Evolutionary conservation across 352 stramenopile genomes (phyloP).

Genomic region (Phytopythium kandeliae): DNA sequence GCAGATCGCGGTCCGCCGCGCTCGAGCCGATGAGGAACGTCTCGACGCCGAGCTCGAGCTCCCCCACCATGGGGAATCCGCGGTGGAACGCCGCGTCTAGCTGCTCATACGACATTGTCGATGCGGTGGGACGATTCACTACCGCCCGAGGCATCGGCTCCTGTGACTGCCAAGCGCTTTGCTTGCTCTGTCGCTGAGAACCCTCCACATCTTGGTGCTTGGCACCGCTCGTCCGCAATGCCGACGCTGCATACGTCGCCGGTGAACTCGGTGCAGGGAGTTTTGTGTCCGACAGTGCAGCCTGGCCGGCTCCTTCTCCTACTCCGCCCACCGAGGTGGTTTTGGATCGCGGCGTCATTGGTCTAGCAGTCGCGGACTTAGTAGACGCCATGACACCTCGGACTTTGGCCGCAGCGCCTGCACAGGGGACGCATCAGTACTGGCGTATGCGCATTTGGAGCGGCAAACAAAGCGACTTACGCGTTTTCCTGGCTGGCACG

Average conservation of each 20-base stretch:
- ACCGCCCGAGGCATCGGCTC: neutral
- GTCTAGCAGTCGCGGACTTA: neutral
- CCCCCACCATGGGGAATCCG: conserved; percentile 62
- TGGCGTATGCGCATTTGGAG: too few relatives aligned
- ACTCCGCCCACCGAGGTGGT: too few relatives aligned
- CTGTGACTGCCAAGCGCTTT: neutral
- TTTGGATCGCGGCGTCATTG: neutral
- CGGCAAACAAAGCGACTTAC: neutral
- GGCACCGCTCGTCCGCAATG: neutral
- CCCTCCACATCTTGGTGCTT: neutral
- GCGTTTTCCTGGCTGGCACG: neutral
- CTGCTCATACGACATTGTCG: conserved; percentile 32
- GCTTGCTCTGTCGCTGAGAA: neutral
- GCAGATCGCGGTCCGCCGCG: conserved; percentile 28
- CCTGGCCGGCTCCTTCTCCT: too few relatives aligned
- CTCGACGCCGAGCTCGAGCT: conserved; percentile 70
- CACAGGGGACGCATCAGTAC: neutral
- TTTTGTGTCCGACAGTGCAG: too few relatives aligned
- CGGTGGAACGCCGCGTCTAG: conserved; percentile 52
- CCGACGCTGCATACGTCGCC: neutral
- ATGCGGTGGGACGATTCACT: neutral
- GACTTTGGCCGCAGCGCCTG: neutral
- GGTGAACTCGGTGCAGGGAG: neutral
- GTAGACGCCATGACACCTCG: neutral
- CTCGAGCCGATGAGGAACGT: conserved; percentile 71